phyloP scores from a whole-genome alignment of 352 stramenopile species.

The Globisporangium parvum region DNA sequence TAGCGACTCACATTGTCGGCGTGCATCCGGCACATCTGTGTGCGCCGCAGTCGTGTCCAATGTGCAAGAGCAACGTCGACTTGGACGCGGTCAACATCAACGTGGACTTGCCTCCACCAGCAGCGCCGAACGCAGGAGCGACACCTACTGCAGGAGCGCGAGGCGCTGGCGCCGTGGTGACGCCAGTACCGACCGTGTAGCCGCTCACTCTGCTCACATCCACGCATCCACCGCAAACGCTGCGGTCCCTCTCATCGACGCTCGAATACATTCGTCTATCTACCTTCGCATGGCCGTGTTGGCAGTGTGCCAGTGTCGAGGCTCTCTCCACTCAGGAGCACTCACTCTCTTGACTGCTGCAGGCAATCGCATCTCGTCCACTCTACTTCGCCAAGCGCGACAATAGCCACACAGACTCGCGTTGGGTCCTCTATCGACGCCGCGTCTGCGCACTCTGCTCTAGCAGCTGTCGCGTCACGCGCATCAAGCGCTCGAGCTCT shows the following conservation, averaged over 20 bases:
- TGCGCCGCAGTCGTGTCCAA: conserved; percentile 50
- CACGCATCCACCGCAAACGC: too few species aligned
- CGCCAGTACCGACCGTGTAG: neutral
- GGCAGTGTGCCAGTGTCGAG: too few species aligned
- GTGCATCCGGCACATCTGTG: neutral
- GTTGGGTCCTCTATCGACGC: conserved; percentile 19
- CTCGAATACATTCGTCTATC: too few species aligned
- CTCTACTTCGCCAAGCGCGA: neutral
- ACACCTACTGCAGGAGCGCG: neutral
- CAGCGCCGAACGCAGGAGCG: neutral
- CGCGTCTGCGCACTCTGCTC: conserved; percentile 31
- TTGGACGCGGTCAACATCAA: conserved; percentile 39
- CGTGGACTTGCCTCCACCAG: conserved; percentile 16
- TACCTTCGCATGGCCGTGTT: too few species aligned
- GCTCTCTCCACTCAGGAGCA: too few species aligned
- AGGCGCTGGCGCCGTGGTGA: neutral
- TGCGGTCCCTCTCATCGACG: too few species aligned
- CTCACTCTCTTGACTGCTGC: too few species aligned
- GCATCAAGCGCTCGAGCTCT: conserved; percentile 54
- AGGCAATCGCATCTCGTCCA: too few species aligned
- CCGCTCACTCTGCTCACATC: neutral
- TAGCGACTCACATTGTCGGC: neutral
- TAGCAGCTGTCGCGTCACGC: conserved; percentile 52
- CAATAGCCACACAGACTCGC: neutral
- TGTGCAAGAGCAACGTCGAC: conserved; percentile 80